Evolutionary conservation across 108 stramenopile genomes (phyloP).

Genomic region (Chaetoceros muelleri): DNA sequence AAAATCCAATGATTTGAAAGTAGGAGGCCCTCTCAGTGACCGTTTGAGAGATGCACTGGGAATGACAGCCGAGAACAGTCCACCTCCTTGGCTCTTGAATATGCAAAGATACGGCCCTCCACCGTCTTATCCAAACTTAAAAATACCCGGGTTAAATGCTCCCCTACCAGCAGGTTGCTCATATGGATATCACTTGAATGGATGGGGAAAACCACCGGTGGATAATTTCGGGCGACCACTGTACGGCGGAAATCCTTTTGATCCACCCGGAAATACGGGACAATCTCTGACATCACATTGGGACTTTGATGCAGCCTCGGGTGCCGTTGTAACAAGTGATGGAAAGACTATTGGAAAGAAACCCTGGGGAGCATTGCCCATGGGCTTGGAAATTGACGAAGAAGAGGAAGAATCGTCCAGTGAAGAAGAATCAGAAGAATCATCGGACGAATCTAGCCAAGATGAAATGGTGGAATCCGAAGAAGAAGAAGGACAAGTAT

Average conservation of each 20-base stretch:
- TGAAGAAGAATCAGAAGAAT: conserved; percentile 47
- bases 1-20: conserved; percentile 39
- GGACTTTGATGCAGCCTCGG: conserved; percentile 7
- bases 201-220: conserved; percentile 99
- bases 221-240: conserved; percentile 84
- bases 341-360: conserved; percentile 61
- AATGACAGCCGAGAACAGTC: conserved; percentile 62
- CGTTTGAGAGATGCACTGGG: conserved; percentile 79
- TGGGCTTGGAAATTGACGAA: conserved; percentile 34
- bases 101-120: conserved; percentile 99
- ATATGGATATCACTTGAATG: conserved; percentile 92
- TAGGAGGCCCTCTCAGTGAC: conserved; percentile 53
- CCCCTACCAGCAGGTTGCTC: conserved; percentile 83
- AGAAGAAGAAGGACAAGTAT: conserved; percentile 30
- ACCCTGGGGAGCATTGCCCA: conserved; percentile 73
- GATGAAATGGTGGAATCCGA: conserved; percentile 56
- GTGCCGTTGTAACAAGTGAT: conserved; percentile 46
- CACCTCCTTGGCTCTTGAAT: conserved; percentile 98
- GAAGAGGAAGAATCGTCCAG: conserved; percentile 58
- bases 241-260: conserved; percentile 90
- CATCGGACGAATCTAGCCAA: conserved; percentile 31
- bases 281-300: conserved; percentile 2
- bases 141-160: conserved; percentile 95
- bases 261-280: conserved; percentile 35
- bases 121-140: conserved; percentile 83